Base-by-base conservation (phyloP, 108 stramenopile genomes). In the Stephanodiscus triporus region DNA sequence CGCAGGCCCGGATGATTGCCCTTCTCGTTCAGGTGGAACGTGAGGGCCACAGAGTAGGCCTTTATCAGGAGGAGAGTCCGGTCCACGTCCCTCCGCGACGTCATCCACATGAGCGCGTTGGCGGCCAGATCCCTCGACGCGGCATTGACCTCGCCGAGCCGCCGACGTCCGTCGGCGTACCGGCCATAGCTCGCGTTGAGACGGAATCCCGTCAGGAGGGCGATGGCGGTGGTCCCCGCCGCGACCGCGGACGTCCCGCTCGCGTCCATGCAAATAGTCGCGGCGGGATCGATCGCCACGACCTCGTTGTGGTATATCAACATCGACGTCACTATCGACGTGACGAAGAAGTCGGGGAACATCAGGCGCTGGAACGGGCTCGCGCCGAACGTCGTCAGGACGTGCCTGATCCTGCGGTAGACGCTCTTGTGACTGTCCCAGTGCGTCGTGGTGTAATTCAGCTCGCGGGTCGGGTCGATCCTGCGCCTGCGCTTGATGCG, bases 251-350 rank as follows among this genome's bases (percentile, higher is more conserved):
- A 76, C 37, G 82, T 53, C 6, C 73, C 77, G 2, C 22, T 34
- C 4, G 38, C 49, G 47, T 67, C 30, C 61, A 84, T 80, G 20
- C 32, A 65, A 0, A 70, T 32, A 45, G 60, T 51, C 14, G 36
- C 19, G 5, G 50, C n/a, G 10, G 36, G 40, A 42, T 37, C 26
- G 7, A 34, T 49, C n/a, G 62, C 61, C n/a, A 77, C 23, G 27
- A 79, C 43, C 62, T 80, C 75, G 57, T 86, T 86, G 72, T 84
- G 84, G 45, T 82, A 86, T 1, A 83, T 77, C 37, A 86, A n/a
- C n/a, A n/a, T n/a, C n/a, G 42, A 42, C 80, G 83, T 80, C 37
- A 86, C 51, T 7, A 81, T 1, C 8, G 80, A 62, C 8, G 74
- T 76, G 14, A 70, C 42, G 57, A 78, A 81, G 16, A 86, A 77